phyloP scores from a whole-genome alignment of 371 early-diverging fungal species.

The Parasitella parasitica region DNA sequence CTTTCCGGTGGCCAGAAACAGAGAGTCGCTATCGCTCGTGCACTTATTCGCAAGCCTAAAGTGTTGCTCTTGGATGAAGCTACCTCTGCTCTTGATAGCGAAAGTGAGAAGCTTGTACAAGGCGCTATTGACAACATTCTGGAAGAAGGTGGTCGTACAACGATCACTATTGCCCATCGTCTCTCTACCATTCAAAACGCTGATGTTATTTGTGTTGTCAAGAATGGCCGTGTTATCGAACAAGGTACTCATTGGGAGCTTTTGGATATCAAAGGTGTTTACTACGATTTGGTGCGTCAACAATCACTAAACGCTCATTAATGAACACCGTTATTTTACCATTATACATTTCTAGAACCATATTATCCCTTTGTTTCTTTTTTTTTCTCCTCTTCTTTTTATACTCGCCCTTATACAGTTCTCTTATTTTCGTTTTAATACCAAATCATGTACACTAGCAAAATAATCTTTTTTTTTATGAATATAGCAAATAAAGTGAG shows the following conservation, averaged over 20 bases:
- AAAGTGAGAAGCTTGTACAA: slow-evolving; percentile 88
- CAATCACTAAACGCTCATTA: slow-evolving; percentile 46
- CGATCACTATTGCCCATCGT: slow-evolving; percentile 72
- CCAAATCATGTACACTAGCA: neutral
- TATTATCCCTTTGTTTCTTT: neutral
- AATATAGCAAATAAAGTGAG: too few species aligned
- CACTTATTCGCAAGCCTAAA: slow-evolving; percentile 78
- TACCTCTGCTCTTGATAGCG: slow-evolving; percentile 89
- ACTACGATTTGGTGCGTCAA: slow-evolving; percentile 40
- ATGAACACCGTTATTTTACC: neutral
- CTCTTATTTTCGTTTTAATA: neutral
- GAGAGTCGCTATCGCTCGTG: slow-evolving; percentile 71
- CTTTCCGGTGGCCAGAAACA: slow-evolving; percentile 75
- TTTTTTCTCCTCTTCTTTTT: neutral
- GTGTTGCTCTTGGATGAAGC: slow-evolving; percentile 95
- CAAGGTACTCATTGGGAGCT: slow-evolving; percentile 80
- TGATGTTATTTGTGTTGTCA: slow-evolving; percentile 76
- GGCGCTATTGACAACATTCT: slow-evolving; percentile 78
- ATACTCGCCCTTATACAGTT: neutral
- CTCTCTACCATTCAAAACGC: slow-evolving; percentile 76
- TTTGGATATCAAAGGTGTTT: slow-evolving; percentile 43
- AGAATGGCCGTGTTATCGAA: slow-evolving; percentile 78
- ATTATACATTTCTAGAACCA: neutral
- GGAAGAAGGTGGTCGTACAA: slow-evolving; percentile 60
- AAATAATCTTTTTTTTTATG: neutral